Evolutionary conservation across 768 basidiomycete species (phyloP), one percentile per base, ranked within the genome.

Genomic region (Mycena olivaceomarginata): DNA sequence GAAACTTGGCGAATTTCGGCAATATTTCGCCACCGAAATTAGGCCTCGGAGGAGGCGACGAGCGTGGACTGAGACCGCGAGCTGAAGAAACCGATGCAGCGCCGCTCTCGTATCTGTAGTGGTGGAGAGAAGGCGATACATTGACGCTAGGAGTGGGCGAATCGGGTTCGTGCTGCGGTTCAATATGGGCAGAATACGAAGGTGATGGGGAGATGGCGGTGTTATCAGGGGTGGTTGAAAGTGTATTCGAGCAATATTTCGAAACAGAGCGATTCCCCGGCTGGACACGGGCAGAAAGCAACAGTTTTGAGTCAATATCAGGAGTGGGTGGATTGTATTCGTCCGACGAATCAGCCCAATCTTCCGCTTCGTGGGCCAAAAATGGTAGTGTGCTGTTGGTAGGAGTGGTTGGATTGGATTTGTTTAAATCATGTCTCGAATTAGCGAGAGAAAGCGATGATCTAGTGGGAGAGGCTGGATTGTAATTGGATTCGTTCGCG

Each of bases 1-100:
- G 66, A 53, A 74, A 68, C 59, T 74, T 74, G 18, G 45, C 11
- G 20, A 74, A 74, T 68, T 51, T 74, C 5, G 66, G 72, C 0
- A 67, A 25, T 15, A 31, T 56, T 20, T 37, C 18, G 31, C 39
- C 12, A 31, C n/a, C 18, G 15, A 45, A 22, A 2, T 67, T 10
- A n/a, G 43, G 3, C 11, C 15, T 67, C 25, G 31, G n/a, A 41
- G 9, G 46, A 12, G 51, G 37, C 1, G 43, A 25, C n/a, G 67
- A 13, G 22, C 43, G 18, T 39, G 60, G 43, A 31, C 53, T 39
- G 15, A 39, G 12, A n/a, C 8, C 15, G 40, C 57, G 16, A 48
- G 40, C 37, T 13, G 70, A 22, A 31, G 45, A 57, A 20, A 46
- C 15, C 43, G 31, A 45, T 45, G 16, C 15, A 43, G 13, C 13